Evolutionary conservation across 768 basidiomycete species (phyloP).

Genomic region (Rhodotorula diobovata): DNA sequence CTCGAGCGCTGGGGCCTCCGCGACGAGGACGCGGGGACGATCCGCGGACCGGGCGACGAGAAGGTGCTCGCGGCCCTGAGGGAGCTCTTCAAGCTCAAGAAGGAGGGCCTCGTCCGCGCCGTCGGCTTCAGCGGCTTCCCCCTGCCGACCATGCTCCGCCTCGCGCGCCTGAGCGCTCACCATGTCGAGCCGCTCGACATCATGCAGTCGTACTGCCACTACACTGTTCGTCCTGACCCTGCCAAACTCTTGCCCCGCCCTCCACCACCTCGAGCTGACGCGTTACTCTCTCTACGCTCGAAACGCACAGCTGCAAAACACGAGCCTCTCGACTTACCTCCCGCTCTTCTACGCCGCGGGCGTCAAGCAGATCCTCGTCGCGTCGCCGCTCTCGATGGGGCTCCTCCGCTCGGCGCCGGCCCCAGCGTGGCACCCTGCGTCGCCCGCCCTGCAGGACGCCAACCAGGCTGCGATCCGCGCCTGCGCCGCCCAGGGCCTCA

Average conservation of each 20-base stretch:
- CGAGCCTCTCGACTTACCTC: constrained; percentile 40
- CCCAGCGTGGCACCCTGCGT: constrained; percentile 74
- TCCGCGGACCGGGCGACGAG: constrained; percentile 67
- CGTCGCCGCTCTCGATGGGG: constrained; percentile 81
- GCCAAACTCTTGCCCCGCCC: background rate
- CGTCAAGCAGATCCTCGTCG: constrained; percentile 65
- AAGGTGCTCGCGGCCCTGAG: constrained; percentile 63
- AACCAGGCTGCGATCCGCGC: constrained; percentile 48
- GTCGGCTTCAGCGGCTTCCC: constrained; percentile 82
- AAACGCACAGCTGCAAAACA: constrained; percentile 35
- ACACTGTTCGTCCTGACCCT: constrained; percentile 48
- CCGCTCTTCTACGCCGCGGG: constrained; percentile 62
- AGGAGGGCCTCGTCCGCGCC: constrained; percentile 64
- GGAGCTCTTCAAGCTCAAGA: constrained; percentile 64
- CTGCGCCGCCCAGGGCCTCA: constrained; percentile 10
- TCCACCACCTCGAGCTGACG: too few relatives aligned
- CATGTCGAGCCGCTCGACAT: constrained; percentile 70
- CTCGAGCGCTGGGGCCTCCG: constrained; percentile 63
- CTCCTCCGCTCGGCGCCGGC: constrained; percentile 58
- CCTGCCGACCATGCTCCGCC: constrained; percentile 73
- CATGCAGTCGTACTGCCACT: constrained; percentile 74
- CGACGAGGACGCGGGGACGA: constrained; percentile 56
- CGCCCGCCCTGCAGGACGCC: constrained; percentile 53
- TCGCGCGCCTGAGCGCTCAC: constrained; percentile 63
- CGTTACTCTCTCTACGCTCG: too few relatives aligned